Evolutionary conservation across 78 protist genomes (phyloP).

Genomic region (Bodo saltans): DNA sequence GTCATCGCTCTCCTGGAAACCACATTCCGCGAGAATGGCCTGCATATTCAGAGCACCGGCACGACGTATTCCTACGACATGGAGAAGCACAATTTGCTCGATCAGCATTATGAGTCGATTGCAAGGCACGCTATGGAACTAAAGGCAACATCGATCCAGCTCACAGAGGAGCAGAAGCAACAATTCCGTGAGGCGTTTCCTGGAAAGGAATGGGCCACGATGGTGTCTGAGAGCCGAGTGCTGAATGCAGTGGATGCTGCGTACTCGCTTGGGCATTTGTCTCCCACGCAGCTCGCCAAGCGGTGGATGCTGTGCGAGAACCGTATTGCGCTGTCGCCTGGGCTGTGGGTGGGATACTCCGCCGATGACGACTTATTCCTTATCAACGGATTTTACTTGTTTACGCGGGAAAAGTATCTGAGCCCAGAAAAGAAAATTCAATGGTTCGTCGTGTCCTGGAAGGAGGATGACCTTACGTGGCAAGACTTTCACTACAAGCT

Average conservation of each 20-base stretch:
- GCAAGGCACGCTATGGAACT: conserved; percentile 6
- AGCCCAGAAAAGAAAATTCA: not conserved
- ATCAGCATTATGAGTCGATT: conserved; percentile 21
- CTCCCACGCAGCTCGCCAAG: conserved; percentile 27
- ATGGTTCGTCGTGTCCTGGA: conserved; percentile 35
- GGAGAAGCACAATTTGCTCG: conserved; percentile 11
- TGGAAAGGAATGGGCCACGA: conserved; percentile 20
- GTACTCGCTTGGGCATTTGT: not conserved
- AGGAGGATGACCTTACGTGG: conserved; percentile 33
- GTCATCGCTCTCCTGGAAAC: not conserved
- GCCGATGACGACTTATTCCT: not conserved
- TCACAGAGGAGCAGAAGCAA: not conserved
- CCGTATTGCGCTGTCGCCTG: conserved; percentile 36
- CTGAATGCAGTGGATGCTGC: conserved; percentile 23
- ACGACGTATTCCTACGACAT: not conserved
- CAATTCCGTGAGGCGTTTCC: conserved; percentile 4
- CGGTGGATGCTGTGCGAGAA: not conserved
- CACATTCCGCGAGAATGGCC: not conserved
- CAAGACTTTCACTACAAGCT: conserved; percentile 34
- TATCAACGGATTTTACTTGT: conserved; percentile 47
- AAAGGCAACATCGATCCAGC: not conserved
- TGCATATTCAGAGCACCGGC: not conserved
- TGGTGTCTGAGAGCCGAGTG: conserved; percentile 11
- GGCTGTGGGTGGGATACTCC: conserved; percentile 37
- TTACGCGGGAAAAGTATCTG: conserved; percentile 35